A percentile compares a stretch with the other conserved stretches of the same genome.
Evolutionary conservation across 352 stramenopile species (phyloP).

Genomic region (Phytophthora melonis): DNA sequence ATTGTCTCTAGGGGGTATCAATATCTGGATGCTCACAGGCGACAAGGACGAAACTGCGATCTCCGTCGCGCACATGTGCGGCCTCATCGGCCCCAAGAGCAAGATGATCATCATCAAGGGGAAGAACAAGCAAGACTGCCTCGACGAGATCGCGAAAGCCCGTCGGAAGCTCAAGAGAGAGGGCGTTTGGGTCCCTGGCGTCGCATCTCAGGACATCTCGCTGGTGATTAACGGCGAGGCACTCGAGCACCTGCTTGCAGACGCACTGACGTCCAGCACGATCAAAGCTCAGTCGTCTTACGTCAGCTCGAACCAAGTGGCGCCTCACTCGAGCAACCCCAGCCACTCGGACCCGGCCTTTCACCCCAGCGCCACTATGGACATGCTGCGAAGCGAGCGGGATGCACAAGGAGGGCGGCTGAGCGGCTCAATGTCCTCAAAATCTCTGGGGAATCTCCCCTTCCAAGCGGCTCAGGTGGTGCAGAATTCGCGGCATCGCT

Average conservation of each 20-base stretch:
- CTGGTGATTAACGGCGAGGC: slow-evolving; percentile 88
- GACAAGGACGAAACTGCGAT: slow-evolving; percentile 99
- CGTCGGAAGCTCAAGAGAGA: slow-evolving; percentile 79
- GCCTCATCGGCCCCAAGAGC: slow-evolving; percentile 85
- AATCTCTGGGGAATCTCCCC: slow-evolving; percentile 57
- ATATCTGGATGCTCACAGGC: slow-evolving; percentile 99
- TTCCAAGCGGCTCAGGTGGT: slow-evolving; percentile 30
- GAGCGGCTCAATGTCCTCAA: slow-evolving; percentile 58
- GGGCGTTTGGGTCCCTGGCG: slow-evolving; percentile 80
- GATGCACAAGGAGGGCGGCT: slow-evolving; percentile 19
- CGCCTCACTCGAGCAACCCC: slow-evolving; percentile 12
- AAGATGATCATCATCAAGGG: slow-evolving; percentile 89
- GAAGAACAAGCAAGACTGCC: slow-evolving; percentile 79
- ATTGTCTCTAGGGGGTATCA: slow-evolving; percentile 96
- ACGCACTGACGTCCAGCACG: slow-evolving; percentile 37
- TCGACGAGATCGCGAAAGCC: slow-evolving; percentile 84
- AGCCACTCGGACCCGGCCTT: slow-evolving; percentile 12
- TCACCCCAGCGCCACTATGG: slow-evolving; percentile 9
- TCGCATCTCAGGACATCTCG: slow-evolving; percentile 76
- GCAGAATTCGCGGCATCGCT: slow-evolving; percentile 41
- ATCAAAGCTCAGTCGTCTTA: slow-evolving; percentile 27
- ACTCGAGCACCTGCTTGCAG: slow-evolving; percentile 72
- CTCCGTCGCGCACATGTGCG: slow-evolving; percentile 98
- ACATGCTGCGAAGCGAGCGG: slow-evolving; percentile 22
- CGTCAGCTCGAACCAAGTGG: slow-evolving; percentile 29